Conservation (phyloP, 495 filamentous ascomycete genomes). For the Penicillium atrosanguineum region DNA sequence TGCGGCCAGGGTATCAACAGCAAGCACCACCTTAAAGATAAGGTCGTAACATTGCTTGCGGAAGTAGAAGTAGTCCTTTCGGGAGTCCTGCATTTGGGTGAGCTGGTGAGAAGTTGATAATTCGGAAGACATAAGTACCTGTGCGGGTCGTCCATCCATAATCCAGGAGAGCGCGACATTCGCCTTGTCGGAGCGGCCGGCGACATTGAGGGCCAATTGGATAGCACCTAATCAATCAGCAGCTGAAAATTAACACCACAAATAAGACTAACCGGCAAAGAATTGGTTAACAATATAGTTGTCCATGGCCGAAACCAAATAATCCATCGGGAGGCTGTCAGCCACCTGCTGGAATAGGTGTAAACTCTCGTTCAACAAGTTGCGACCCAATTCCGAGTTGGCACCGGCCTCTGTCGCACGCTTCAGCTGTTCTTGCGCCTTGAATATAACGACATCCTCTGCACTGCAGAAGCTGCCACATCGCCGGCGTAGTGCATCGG, state of each 20-base stretch:
- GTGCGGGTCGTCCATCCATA: conserved; percentile 56
- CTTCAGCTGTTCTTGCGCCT: conserved; percentile 91
- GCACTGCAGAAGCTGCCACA: conserved; percentile 97
- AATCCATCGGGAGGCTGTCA: conserved; percentile 71
- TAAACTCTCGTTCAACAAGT: conserved; percentile 82
- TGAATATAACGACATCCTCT: conserved; percentile 96
- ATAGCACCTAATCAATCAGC: conserved; percentile 66
- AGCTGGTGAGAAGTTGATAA: conserved; percentile 5
- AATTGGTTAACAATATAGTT: conserved; percentile 80
- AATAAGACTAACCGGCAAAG: conserved; percentile 58
- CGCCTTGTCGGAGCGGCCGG: conserved; percentile 75
- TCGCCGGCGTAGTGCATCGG: conserved; percentile 82
- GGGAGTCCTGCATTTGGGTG: conserved; percentile 54
- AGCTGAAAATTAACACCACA: not conserved
- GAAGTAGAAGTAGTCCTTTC: conserved; percentile 61
- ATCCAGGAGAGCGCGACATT: conserved; percentile 78
- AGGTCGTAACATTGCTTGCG: conserved; percentile 80
- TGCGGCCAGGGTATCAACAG: conserved; percentile 67
- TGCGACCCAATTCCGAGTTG: conserved; percentile 74
- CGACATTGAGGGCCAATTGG: conserved; percentile 77
- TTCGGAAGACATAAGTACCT: conserved; percentile 32
- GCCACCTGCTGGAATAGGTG: conserved; percentile 86
- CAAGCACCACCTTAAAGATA: conserved; percentile 70
- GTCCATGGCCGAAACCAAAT: conserved; percentile 71
- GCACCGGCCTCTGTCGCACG: conserved; percentile 73